Percentiles rank a stretch among this genome's conserved stretches.
Conservation (phyloP, 2,329 filamentous ascomycete species). For the Penicillium sp. region DNA sequence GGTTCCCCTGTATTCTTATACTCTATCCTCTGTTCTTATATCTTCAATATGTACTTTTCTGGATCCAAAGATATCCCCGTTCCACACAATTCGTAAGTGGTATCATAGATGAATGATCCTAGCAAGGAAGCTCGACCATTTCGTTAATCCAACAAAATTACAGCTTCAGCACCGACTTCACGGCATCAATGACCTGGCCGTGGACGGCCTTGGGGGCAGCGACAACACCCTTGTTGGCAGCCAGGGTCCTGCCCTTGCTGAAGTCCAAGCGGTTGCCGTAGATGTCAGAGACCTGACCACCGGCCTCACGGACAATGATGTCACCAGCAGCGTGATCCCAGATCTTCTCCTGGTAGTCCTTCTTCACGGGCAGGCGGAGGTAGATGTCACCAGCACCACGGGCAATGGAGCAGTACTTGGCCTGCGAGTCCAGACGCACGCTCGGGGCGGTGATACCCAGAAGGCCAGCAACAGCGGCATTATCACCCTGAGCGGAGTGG, state of each 20-base stretch:
- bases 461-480: slow-evolving; percentile 77
- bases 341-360: slow-evolving; percentile 96
- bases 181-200: slow-evolving; percentile 71
- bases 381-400: slow-evolving; percentile 94
- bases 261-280: slow-evolving; percentile 85
- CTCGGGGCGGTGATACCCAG: slow-evolving; percentile 87
- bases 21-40: slow-evolving; percentile 8
- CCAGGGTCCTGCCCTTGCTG: slow-evolving; percentile 77
- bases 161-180: slow-evolving; percentile 71
- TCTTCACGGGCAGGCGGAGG: slow-evolving; percentile 79
- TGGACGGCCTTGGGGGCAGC: slow-evolving; percentile 80
- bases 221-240: slow-evolving; percentile 89
- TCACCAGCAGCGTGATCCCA: slow-evolving; percentile 98
- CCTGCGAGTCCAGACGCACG: slow-evolving; percentile 95
- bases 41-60: slow-evolving; percentile 27
- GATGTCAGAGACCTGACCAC: slow-evolving; percentile 87
- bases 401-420: slow-evolving; percentile 95
- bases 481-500: slow-evolving; percentile 86
- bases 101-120: slow-evolving; percentile 35
- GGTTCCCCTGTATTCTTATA: slow-evolving; percentile 27
- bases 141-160: slow-evolving; percentile 28
- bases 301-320: slow-evolving; percentile 89
- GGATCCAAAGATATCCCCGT: slow-evolving; percentile 17
- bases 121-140: neutral
- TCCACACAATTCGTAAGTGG: slow-evolving; percentile 25